phyloP scores from a whole-genome alignment of 371 early-diverging fungal species.

The Mucor irregularis region DNA sequence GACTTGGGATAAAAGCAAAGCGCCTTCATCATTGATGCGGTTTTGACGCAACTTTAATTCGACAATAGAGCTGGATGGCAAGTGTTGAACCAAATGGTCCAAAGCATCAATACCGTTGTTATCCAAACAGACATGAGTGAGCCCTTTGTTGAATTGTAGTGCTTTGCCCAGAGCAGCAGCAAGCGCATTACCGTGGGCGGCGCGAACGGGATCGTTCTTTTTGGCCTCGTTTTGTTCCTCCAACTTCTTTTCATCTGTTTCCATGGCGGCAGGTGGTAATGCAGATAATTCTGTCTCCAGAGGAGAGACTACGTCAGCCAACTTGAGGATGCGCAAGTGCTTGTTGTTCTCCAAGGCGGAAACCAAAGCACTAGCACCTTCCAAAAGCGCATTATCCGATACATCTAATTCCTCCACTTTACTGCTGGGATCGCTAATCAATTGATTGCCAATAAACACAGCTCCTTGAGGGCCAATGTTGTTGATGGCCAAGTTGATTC shows the following conservation, averaged over 20 bases:
- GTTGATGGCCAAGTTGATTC: constrained; percentile 50
- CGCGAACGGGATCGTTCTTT: constrained; percentile 22
- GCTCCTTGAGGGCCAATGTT: constrained; percentile 41
- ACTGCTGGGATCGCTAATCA: background rate
- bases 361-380: constrained; percentile 44
- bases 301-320: constrained; percentile 43
- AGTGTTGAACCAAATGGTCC: constrained; percentile 16
- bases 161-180: constrained; percentile 32
- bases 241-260: constrained; percentile 7
- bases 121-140: constrained; percentile 53
- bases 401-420: constrained; percentile 50
- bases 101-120: constrained; percentile 48
- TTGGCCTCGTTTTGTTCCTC: constrained; percentile 20
- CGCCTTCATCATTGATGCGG: constrained; percentile 55
- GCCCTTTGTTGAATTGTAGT: constrained; percentile 26
- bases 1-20: constrained; percentile 31
- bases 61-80: constrained; percentile 16
- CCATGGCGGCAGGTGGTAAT: constrained; percentile 34
- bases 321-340: constrained; percentile 36
- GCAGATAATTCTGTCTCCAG: constrained; percentile 28
- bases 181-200: constrained; percentile 48
- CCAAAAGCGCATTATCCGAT: constrained; percentile 55
- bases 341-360: constrained; percentile 37
- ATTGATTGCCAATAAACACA: constrained; percentile 24
- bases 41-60: constrained; percentile 55